Conservation (phyloP, 2,329 filamentous ascomycete genomes). For the Exophiala sideris region DNA sequence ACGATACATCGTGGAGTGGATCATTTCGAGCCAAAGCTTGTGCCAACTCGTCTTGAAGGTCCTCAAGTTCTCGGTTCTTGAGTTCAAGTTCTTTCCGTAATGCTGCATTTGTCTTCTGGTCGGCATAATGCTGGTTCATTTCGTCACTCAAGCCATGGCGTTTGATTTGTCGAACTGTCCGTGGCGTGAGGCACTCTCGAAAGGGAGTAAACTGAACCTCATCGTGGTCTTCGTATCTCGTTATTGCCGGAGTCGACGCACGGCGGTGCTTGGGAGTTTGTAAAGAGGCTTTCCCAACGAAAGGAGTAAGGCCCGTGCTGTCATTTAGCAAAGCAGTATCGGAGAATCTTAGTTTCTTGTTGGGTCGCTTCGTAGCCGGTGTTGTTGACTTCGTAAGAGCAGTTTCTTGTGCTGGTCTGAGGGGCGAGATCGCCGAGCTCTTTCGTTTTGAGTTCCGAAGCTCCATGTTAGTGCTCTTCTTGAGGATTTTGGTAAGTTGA, state of each 20-base stretch:
- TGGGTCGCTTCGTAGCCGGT: constrained; percentile 26
- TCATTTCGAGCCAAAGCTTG: constrained; percentile 14
- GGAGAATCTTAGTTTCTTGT: constrained; percentile 47
- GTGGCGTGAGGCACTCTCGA: constrained; percentile 41
- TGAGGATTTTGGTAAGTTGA: constrained; percentile 4
- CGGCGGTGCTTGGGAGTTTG: constrained; percentile 28
- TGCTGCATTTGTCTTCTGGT: constrained; percentile 33
- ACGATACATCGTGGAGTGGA: neutral
- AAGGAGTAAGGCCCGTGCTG: constrained; percentile 44
- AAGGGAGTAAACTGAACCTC: constrained; percentile 46
- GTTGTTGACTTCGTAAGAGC: constrained; percentile 13
- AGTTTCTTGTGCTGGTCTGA: constrained; percentile 13
- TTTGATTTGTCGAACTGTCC: constrained; percentile 43
- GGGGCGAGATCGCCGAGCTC: constrained; percentile 23
- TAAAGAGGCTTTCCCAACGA: constrained; percentile 40
- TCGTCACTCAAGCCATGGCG: constrained; percentile 47
- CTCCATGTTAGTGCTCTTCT: constrained; percentile 1
- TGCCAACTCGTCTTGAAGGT: constrained; percentile 30
- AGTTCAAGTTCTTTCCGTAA: constrained; percentile 28
- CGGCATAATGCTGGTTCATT: constrained; percentile 42
- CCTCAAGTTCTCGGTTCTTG: constrained; percentile 33
- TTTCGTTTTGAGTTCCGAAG: constrained; percentile 23
- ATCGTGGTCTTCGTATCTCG: constrained; percentile 30
- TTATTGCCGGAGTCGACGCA: constrained; percentile 28
- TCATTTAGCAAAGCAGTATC: constrained; percentile 35